phyloP scores from a whole-genome alignment of 345 rosid genomes.

The Orychophragmus violaceus region DNA sequence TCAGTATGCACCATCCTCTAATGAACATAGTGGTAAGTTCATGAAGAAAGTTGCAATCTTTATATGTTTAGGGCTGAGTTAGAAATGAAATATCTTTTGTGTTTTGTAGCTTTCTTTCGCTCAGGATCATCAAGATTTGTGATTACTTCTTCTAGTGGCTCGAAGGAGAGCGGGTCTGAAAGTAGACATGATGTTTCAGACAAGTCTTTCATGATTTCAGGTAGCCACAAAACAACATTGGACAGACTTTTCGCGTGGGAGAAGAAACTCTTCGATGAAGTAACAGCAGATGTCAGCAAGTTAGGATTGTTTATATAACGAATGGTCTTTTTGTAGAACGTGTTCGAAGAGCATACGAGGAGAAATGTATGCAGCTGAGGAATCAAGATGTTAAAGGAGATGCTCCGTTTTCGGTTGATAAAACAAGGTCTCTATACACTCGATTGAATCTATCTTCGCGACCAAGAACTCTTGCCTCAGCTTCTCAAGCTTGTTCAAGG shows the following conservation, averaged over 20 bases:
- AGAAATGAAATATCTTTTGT: not conserved
- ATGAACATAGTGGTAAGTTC: slow-evolving; percentile 65
- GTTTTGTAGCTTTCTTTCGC: slow-evolving; percentile 67
- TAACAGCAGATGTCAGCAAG: too few species aligned
- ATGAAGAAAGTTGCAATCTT: not conserved
- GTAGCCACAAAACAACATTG: slow-evolving; percentile 80
- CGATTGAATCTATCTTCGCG: slow-evolving; percentile 84
- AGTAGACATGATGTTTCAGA: slow-evolving; percentile 34
- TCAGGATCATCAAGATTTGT: slow-evolving; percentile 86
- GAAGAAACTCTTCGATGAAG: slow-evolving; percentile 92
- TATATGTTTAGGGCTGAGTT: not conserved
- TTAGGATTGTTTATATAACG: too few species aligned
- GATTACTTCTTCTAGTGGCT: slow-evolving; percentile 47
- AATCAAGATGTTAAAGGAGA: slow-evolving; percentile 85
- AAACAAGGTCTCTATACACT: slow-evolving; percentile 83
- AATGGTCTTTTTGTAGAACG: too few species aligned
- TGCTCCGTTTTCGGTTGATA: slow-evolving; percentile 58
- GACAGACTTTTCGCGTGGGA: slow-evolving; percentile 87
- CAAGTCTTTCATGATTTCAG: slow-evolving; percentile 49
- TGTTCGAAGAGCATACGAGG: slow-evolving; percentile 74
- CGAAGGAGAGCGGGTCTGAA: slow-evolving; percentile 53
- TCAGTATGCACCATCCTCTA: slow-evolving; percentile 47
- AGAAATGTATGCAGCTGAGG: slow-evolving; percentile 67
- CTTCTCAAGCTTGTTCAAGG: slow-evolving; percentile 81
- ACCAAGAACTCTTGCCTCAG: slow-evolving; percentile 95